Conservation (phyloP, 345 rosid species). For the Gossypium rotundifolium region DNA sequence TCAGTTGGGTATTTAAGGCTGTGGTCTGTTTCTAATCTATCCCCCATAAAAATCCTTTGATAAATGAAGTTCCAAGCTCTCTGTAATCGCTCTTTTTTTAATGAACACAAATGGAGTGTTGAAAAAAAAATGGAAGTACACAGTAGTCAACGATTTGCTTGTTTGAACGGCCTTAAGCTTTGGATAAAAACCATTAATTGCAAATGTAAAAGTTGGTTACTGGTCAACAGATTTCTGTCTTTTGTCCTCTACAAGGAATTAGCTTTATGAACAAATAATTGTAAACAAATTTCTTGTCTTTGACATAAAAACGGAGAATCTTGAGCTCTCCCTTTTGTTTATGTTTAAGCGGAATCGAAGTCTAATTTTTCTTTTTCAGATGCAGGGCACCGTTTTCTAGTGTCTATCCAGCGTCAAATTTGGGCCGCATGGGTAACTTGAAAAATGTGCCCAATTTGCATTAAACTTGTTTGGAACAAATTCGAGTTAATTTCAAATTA, state of each 20-base stretch:
- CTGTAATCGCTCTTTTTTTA: too few relatives aligned
- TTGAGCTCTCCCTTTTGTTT: background rate
- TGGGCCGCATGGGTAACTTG: slow-evolving; percentile 21
- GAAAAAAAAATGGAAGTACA: background rate
- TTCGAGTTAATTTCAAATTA: too few relatives aligned
- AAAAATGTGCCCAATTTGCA: slow-evolving; percentile 12
- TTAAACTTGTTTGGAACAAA: too few relatives aligned
- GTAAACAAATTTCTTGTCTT: too few relatives aligned
- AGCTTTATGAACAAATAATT: too few relatives aligned
- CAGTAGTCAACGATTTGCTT: background rate
- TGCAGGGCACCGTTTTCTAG: too few relatives aligned
- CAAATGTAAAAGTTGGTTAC: background rate
- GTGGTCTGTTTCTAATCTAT: background rate
- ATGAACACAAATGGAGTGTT: too few relatives aligned
- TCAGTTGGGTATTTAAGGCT: background rate
- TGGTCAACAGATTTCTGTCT: background rate
- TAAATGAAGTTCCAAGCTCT: too few relatives aligned
- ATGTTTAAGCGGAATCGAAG: background rate
- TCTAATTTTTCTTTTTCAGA: too few relatives aligned
- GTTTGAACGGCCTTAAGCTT: background rate
- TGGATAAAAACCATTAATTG: background rate
- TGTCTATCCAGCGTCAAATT: too few relatives aligned
- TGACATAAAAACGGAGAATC: too few relatives aligned
- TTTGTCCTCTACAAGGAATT: too few relatives aligned
- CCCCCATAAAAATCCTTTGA: background rate